phyloP scores from a whole-genome alignment of 257 asterid species.

The Scutellaria barbata region DNA sequence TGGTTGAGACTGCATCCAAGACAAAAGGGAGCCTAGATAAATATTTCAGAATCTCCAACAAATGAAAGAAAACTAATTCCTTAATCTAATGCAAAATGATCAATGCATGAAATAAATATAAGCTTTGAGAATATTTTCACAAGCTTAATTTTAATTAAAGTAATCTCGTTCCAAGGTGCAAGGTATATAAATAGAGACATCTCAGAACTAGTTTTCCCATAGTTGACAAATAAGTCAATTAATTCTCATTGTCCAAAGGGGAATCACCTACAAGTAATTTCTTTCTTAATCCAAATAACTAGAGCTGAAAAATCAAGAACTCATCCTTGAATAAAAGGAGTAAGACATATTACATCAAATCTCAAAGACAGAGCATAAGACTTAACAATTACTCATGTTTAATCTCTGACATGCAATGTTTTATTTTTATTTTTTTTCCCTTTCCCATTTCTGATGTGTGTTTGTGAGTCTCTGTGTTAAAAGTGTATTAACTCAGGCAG shows the following conservation, averaged over 20 bases:
- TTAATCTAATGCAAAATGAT: conserved; percentile 17
- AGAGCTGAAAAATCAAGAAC: conserved; percentile 21
- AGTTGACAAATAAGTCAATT: background rate
- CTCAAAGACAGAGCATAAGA: background rate
- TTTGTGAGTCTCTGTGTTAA: background rate
- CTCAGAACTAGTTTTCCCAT: conserved; percentile 6
- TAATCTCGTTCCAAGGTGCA: background rate
- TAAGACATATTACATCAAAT: conserved; percentile 11
- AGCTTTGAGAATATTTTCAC: background rate
- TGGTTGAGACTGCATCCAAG: conserved; percentile 62
- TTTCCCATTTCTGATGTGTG: background rate
- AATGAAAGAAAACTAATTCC: conserved; percentile 18
- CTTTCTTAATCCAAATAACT: conserved; percentile 1
- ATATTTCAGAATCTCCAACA: conserved; percentile 32
- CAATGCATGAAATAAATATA: conserved; percentile 24
- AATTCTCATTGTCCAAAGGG: conserved; percentile 15
- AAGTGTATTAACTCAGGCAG: conserved; percentile 7
- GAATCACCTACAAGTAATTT: background rate
- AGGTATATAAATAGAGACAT: conserved; percentile 3
- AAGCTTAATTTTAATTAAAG: conserved; percentile 21
- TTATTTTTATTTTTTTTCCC: background rate
- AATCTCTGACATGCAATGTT: background rate
- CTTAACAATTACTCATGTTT: background rate
- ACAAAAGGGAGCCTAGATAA: conserved; percentile 34
- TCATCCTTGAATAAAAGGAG: conserved; percentile 2